Evolutionary conservation across 208 protist species (phyloP), one percentile per base, ranked within the genome.

Genomic region (Trypanosoma boissoni): DNA sequence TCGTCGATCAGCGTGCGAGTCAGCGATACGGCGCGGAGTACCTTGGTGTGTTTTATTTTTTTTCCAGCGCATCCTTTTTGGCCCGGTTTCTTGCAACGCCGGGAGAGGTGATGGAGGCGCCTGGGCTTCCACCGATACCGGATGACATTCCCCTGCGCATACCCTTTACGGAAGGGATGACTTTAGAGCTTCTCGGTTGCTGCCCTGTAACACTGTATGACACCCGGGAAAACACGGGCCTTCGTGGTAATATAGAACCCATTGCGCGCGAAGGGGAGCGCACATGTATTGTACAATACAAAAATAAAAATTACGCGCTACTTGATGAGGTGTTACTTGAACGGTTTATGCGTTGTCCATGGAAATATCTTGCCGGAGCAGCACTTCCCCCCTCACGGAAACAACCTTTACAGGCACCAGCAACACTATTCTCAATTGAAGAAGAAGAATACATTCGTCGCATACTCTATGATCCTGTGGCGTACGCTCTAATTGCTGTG

Each of bases 151-250:
- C 85, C 8, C 43, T 57, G 5, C 46, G 66, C 14, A 55, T 83
- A 12, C 45, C 21, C 24, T 28, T 24, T 20, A 24, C 27, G 10
- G 32, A 18, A 16, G 37, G 63, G 53, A 70, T 39, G 51, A 18
- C 39, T 12, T 56, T 94, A 34, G 89, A 83, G 54, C 64, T 91
- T 10, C 57, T 76, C 45, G 91, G 88, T 23, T 97, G 87, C 77
- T 97, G 91, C 56, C 91, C 91, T 2, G 91, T 97, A 8, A 54
- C 86, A n/a, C 71, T 97, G 31, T 94, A 91, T 72, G 84, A 93
- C 65, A 95, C 91, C 8, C 86, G 91, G 2, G 72, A 91, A 41
- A 61, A 59, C 14, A 68, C 49, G 24, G 91, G 91, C 10, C 72
- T 97, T 21, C 83, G 89, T 31, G 76, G 84, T 24, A 78, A 87